A percentile compares a stretch with the other conserved stretches of the same genome.
phyloP scores from a whole-genome alignment of 2,329 filamentous ascomycete species.

The Trichoderma gracile region DNA sequence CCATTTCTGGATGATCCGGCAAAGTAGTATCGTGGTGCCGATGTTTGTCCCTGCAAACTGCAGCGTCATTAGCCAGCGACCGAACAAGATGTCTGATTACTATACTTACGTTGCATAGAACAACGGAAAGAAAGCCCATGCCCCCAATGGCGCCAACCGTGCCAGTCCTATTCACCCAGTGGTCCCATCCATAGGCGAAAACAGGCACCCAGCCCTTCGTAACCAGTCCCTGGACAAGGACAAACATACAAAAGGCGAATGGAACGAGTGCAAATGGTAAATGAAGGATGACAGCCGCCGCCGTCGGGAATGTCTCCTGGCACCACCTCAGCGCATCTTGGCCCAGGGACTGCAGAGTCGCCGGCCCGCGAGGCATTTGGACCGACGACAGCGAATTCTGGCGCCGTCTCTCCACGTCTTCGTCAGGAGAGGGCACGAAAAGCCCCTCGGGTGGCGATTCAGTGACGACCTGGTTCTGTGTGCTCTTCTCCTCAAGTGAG shows the following conservation, averaged over 20 bases:
- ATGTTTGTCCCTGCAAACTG: slow-evolving; percentile 78
- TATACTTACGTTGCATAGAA: slow-evolving; percentile 68
- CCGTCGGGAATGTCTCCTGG: slow-evolving; percentile 70
- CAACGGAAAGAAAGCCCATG: slow-evolving; percentile 71
- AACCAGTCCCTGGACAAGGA: slow-evolving; percentile 70
- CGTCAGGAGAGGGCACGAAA: neutral
- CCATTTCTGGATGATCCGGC: slow-evolving; percentile 70
- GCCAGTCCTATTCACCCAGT: slow-evolving; percentile 70
- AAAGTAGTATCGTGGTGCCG: slow-evolving; percentile 72
- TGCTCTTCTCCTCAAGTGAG: slow-evolving; percentile 24
- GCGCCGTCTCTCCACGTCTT: slow-evolving; percentile 6
- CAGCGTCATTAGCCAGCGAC: neutral
- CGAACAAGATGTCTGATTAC: too few species aligned
- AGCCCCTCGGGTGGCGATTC: neutral
- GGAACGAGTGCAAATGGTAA: slow-evolving; percentile 68
- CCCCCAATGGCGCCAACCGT: slow-evolving; percentile 68
- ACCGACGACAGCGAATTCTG: slow-evolving; percentile 16
- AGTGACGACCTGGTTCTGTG: neutral
- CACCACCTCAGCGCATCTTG: slow-evolving; percentile 55
- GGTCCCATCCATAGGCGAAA: slow-evolving; percentile 72
- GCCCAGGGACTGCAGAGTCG: slow-evolving; percentile 56
- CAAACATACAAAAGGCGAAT: slow-evolving; percentile 73
- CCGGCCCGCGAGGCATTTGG: slow-evolving; percentile 28
- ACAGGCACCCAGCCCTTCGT: slow-evolving; percentile 74
- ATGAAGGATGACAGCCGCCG: slow-evolving; percentile 63